Evolutionary conservation across 2,329 filamentous ascomycete genomes (phyloP).

Genomic region (Calcarisporium arbuscula): DNA sequence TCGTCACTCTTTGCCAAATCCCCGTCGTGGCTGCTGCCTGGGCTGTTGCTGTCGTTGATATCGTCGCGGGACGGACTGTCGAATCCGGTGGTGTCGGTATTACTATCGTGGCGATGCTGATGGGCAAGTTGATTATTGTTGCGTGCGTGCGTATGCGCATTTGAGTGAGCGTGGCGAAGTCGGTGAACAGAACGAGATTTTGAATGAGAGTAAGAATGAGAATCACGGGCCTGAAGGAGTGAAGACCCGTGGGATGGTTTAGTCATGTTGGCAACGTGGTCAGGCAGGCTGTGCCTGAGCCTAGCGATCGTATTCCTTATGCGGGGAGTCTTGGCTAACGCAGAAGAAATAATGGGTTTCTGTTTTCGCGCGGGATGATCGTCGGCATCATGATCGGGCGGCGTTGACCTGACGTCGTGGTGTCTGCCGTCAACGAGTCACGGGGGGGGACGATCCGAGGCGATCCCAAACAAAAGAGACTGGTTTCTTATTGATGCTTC

Average conservation of each 20-base stretch:
- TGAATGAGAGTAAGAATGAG: constrained; percentile 20
- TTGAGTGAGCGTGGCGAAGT: constrained; percentile 11
- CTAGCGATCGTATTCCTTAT: constrained; percentile 12
- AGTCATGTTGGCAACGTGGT: constrained; percentile 24
- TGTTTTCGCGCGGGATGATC: too few species aligned
- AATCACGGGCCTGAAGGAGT: constrained; percentile 28
- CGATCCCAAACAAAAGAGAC: too few species aligned
- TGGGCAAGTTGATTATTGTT: constrained; percentile 13
- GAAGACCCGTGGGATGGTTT: constrained; percentile 28
- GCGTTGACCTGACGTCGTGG: constrained; percentile 10
- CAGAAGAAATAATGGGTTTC: constrained; percentile 9
- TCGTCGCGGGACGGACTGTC: too few species aligned
- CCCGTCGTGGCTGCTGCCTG: too few species aligned
- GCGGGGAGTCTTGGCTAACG: constrained; percentile 11
- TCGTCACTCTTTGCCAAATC: too few species aligned
- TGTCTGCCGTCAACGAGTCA: too few species aligned
- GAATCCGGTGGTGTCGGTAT: too few species aligned
- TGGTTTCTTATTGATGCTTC: too few species aligned
- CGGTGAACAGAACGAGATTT: constrained; percentile 17
- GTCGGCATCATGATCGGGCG: too few species aligned
- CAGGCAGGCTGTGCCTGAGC: constrained; percentile 17
- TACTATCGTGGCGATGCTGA: constrained; percentile 19
- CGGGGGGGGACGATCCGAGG: too few species aligned
- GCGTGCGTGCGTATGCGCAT: constrained; percentile 12
- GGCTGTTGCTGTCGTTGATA: too few species aligned